These are phyloP conservation scores for Bipolaris cookei DNA, from an alignment of 2,329 filamentous ascomycete species.

Conservation along the genomic window DNA sequence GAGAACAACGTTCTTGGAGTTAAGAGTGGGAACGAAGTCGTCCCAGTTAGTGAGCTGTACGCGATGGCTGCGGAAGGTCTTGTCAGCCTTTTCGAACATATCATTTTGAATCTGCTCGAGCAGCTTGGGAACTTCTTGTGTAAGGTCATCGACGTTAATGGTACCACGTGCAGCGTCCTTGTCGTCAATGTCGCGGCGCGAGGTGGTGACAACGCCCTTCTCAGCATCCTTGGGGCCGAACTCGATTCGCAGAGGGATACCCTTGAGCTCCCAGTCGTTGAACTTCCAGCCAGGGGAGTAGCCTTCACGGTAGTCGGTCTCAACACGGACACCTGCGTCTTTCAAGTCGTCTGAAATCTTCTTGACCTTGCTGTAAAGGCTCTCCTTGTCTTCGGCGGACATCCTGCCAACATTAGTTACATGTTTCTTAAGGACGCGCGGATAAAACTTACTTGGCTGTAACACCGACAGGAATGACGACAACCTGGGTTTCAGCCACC, in stretches of 20 bases:
- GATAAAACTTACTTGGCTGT: conserved; percentile 74
- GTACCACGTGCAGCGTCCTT: conserved; percentile 67
- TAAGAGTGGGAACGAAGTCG: conserved; percentile 86
- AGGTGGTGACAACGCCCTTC: conserved; percentile 81
- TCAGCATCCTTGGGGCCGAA: conserved; percentile 94
- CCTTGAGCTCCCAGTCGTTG: conserved; percentile 98
- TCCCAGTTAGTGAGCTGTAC: conserved; percentile 84
- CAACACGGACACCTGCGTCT: conserved; percentile 75
- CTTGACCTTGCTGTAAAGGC: conserved; percentile 77
- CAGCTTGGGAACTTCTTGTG: conserved; percentile 75
- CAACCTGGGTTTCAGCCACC: conserved; percentile 82
- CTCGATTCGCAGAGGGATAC: conserved; percentile 90
- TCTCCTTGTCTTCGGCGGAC: conserved; percentile 74
- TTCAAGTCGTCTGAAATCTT: conserved; percentile 72
- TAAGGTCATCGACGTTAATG: conserved; percentile 76
- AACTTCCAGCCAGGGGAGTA: conserved; percentile 97
- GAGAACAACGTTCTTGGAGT: conserved; percentile 88
- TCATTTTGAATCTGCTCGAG: conserved; percentile 90
- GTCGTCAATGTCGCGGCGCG: conserved; percentile 82
- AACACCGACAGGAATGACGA: conserved; percentile 91
- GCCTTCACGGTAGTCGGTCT: conserved; percentile 84
- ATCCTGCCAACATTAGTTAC: conserved; percentile 31
- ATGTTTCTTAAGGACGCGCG: background rate
- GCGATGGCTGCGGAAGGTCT: conserved; percentile 79
- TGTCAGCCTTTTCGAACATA: conserved; percentile 77